Conservation (phyloP, 257 asterid species). For the Solanum peruvianum region DNA sequence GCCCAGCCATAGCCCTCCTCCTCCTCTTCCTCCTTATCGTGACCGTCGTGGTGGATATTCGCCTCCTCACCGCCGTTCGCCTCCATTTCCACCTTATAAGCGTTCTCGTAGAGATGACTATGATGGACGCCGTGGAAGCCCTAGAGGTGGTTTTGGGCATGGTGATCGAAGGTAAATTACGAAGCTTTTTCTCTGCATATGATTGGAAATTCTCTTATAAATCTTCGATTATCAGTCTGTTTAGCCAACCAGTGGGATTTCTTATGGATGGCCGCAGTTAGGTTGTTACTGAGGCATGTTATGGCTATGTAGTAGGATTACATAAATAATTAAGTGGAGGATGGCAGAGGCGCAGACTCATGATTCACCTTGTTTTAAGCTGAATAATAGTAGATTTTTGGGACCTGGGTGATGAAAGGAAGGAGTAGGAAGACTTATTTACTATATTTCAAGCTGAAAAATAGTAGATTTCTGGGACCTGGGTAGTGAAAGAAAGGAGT, state of each 20-base stretch:
- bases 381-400: not conserved
- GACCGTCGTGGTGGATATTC: slow-evolving; percentile 82
- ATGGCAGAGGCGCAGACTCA: not conserved
- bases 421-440: not conserved
- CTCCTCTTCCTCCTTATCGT: slow-evolving; percentile 74
- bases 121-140: slow-evolving; percentile 77
- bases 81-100: slow-evolving; percentile 48
- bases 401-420: not conserved
- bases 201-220: not conserved
- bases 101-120: slow-evolving; percentile 68
- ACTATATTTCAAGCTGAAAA: not conserved
- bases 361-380: not conserved
- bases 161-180: slow-evolving; percentile 67
- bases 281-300: not conserved
- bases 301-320: not conserved
- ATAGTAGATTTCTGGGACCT: not conserved
- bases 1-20: slow-evolving; percentile 81
- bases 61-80: slow-evolving; percentile 45
- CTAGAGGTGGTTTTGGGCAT: slow-evolving; percentile 78
- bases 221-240: not conserved
- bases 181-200: not conserved
- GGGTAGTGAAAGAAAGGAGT: not conserved
- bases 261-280: not conserved
- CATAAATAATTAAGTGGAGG: not conserved
- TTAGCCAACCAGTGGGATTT: not conserved